These are phyloP conservation scores for Silene uniflora DNA, from an alignment of 148 eudicot species.

Conservation along the genomic window DNA sequence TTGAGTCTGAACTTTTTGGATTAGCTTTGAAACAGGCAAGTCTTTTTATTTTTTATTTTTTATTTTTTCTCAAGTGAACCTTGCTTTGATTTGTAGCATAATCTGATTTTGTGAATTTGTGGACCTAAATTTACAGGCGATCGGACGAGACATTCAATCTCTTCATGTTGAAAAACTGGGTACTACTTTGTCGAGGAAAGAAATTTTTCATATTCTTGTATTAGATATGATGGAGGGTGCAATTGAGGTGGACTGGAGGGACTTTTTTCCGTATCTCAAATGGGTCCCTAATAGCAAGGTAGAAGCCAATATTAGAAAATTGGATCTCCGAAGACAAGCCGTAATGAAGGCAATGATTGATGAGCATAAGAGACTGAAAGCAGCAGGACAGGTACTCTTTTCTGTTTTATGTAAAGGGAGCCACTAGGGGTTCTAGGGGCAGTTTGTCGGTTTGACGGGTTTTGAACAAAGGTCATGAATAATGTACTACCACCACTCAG, in stretches of 20 bases:
- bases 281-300: slow-evolving; percentile 75
- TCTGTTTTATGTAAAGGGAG: not conserved
- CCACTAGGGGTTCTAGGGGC: not conserved
- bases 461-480: no score
- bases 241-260: slow-evolving; percentile 93
- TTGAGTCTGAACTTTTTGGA: no score
- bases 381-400: slow-evolving; percentile 38
- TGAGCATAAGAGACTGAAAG: slow-evolving; percentile 41
- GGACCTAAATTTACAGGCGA: slow-evolving; percentile 38
- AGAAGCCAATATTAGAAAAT: slow-evolving; percentile 42
- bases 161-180: slow-evolving; percentile 62
- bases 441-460: not conserved
- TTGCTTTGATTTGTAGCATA: not conserved
- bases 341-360: slow-evolving; percentile 67
- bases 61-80: no score
- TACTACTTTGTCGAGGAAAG: slow-evolving; percentile 38
- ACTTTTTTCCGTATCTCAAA: slow-evolving; percentile 71
- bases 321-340: slow-evolving; percentile 51
- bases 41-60: no score
- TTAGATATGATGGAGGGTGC: slow-evolving; percentile 77
- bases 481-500: no score
- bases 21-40: no score
- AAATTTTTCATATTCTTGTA: slow-evolving; percentile 45
- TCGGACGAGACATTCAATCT: slow-evolving; percentile 59
- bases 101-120: not conserved